Base-by-base conservation (phyloP, 305 asterid genomes). In the Fraxinus baroniana region DNA sequence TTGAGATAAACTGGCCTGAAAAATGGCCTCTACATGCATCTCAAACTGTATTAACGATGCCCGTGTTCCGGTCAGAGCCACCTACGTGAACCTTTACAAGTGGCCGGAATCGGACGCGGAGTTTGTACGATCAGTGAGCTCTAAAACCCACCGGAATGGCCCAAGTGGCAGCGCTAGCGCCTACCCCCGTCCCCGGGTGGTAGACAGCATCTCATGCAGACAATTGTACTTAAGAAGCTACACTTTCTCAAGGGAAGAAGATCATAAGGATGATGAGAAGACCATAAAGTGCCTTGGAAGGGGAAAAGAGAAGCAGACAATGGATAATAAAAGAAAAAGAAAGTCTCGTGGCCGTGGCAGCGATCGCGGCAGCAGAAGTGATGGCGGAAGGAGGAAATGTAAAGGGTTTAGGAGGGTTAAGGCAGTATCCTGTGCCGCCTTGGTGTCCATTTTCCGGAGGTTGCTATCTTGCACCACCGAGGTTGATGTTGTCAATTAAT, bases 21-120 rank as follows among this genome's bases (percentile, higher is more conserved):
- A 83, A 20, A 87, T 88, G 91, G 79, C 79, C 55, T 76, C 87
- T 9, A 6, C 73, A 60, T 87, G 90, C 79, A 66, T 78, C 74
- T 68, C 90, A 12, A 80, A 81, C 79, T 80, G 84, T 28, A 83
- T 74, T 3, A 52, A 60, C 28, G 90, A 81, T 36, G 41, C 85
- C 5, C 74, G 78, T 28, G 83, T n/a, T 64, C 92, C 94, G 3
- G 84, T 86, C 4, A 80, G 92, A 22, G 88, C 94, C 20, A 92
- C 86, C 35, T 93, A 93, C 73, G 89, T 84, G 20, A 90, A 85
- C 86, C 90, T 93, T 49, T 84, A 88, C 83, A 92, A 89, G 52
- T 91, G 94, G 98, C 95, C 97, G 78, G 95, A 90, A 82, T 92
- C 94, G n/a, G 95, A 93, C 44, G 90, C 87, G 46, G 97, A 90